These are phyloP conservation scores for Microbotryum intermedium DNA, from an alignment of 1,284 basidiomycete species.

Conservation along the genomic window DNA sequence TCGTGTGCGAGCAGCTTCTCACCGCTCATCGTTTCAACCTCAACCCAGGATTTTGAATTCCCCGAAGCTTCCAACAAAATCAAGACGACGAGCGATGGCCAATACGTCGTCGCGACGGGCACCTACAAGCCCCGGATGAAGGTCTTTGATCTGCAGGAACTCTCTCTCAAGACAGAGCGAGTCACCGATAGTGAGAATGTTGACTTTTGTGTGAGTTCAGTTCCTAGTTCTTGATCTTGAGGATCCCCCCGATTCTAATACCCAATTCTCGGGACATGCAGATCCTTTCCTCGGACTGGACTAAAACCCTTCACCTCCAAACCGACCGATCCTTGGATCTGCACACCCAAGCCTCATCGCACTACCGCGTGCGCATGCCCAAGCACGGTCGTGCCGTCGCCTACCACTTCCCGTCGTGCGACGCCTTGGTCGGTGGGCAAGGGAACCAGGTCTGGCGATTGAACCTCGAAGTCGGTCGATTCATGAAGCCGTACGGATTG, in stretches of 20 bases:
- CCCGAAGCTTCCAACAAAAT: slow-evolving; percentile 91
- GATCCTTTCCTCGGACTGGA: slow-evolving; percentile 98
- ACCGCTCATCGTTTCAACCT: too few species aligned
- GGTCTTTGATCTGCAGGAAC: slow-evolving; percentile 88
- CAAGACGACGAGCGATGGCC: slow-evolving; percentile 82
- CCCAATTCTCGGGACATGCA: slow-evolving; percentile 39
- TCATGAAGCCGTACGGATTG: slow-evolving; percentile 67
- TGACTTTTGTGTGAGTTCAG: slow-evolving; percentile 70
- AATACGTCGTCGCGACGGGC: slow-evolving; percentile 86
- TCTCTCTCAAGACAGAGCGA: slow-evolving; percentile 90
- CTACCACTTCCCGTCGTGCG: slow-evolving; percentile 78
- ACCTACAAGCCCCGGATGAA: slow-evolving; percentile 97
- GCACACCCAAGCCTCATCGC: slow-evolving; percentile 87
- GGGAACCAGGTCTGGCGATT: slow-evolving; percentile 84
- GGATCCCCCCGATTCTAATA: slow-evolving; percentile 1
- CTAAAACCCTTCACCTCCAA: slow-evolving; percentile 94
- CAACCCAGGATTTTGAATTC: slow-evolving; percentile 96
- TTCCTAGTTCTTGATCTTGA: background rate
- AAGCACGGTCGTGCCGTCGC: slow-evolving; percentile 83
- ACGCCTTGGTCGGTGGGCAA: slow-evolving; percentile 65
- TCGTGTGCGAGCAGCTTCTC: too few species aligned
- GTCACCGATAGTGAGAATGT: slow-evolving; percentile 96
- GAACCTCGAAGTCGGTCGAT: slow-evolving; percentile 91
- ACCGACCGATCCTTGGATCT: slow-evolving; percentile 89
- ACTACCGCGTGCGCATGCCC: slow-evolving; percentile 88